Conservation (phyloP, 2,329 filamentous ascomycete species). For the Aspergillus tanneri region DNA sequence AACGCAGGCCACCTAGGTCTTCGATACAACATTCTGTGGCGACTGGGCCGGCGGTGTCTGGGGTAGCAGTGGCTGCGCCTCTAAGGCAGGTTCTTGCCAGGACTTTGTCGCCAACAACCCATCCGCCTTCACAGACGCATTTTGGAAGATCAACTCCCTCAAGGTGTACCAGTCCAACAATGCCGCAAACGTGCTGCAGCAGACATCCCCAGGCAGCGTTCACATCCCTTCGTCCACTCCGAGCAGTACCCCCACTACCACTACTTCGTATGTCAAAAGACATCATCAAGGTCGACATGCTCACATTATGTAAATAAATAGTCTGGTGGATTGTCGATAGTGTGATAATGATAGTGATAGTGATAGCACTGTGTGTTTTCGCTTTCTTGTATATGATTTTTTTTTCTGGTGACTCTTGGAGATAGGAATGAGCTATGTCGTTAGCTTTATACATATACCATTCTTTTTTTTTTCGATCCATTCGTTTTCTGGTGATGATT, state of each 20-base stretch:
- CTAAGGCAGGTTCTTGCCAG: slow-evolving; percentile 64
- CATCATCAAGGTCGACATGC: not conserved
- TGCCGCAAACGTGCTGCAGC: not conserved
- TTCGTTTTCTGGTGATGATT: not conserved
- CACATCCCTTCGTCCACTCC: not conserved
- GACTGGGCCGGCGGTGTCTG: slow-evolving; percentile 78
- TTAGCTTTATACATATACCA: not conserved
- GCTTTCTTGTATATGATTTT: not conserved
- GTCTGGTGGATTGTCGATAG: too few species aligned
- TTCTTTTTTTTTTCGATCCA: slow-evolving; percentile 5
- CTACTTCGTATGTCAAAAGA: slow-evolving; percentile 3
- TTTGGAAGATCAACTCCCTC: slow-evolving; percentile 73
- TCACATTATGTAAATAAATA: too few species aligned
- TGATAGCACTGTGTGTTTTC: too few species aligned
- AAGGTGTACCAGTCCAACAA: slow-evolving; percentile 56
- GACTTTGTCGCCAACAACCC: slow-evolving; percentile 73
- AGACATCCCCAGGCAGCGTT: not conserved
- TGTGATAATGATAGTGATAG: too few species aligned
- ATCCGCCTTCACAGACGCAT: slow-evolving; percentile 66
- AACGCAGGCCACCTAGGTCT: slow-evolving; percentile 30
- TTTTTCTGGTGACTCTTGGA: too few species aligned
- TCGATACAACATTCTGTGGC: slow-evolving; percentile 83
- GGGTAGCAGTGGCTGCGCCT: slow-evolving; percentile 58
- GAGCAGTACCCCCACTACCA: not conserved
- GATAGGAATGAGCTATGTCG: too few species aligned